Base-by-base conservation (phyloP, 2,329 filamentous ascomycete species). In the Pseudocercospora eumusae region DNA sequence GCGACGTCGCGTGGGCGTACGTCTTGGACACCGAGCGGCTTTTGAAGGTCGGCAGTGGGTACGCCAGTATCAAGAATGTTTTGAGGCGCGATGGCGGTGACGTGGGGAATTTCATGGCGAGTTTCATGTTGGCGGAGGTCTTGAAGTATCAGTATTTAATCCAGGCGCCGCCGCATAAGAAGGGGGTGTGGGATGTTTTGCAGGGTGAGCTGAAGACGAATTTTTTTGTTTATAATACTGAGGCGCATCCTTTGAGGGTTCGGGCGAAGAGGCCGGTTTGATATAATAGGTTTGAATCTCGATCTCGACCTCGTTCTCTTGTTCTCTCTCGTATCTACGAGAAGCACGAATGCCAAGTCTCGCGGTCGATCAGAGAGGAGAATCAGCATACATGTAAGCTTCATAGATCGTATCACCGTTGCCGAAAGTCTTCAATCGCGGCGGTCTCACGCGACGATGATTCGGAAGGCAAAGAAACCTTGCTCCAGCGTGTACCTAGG, bases 71-170 rank as follows among this genome's bases (percentile, higher is more conserved):
- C 25, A 59, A 55, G 9, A 60, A 69, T 50, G 67, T 69, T 5
- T 54, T 67, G 31, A 52, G 47, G 10, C 28, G 45, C 10, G 61
- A 61, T 15, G 66, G 66, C 2, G 89, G 89, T 0, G 75, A 77
- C 0, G 86, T 83, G 62, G 75, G 76, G 45, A 85, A 96, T 74
- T 88, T 88, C 74, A 89, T 93, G 81, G 91, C 96, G 78, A 93
- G 89, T 70, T 96, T 95, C 78, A 87, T 90, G 80, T 91, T 95
- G 74, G 91, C 91, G 0, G 91, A 96, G 80, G 88, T 92, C 64
- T 73, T 96, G 74, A 96, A 96, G 81, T 96, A 96, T 44, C 60
- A 84, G 60, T 96, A 90, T 77, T 74, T 96, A 69, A 89, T 90
- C 62, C 86, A 87, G 72, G 63, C 75, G 69, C 68, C 71, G 6